A percentile compares a stretch with the other conserved stretches of the same genome.
Evolutionary conservation across 192 early-diverging fungal genomes (phyloP).

Genomic region (Backusella circina): DNA sequence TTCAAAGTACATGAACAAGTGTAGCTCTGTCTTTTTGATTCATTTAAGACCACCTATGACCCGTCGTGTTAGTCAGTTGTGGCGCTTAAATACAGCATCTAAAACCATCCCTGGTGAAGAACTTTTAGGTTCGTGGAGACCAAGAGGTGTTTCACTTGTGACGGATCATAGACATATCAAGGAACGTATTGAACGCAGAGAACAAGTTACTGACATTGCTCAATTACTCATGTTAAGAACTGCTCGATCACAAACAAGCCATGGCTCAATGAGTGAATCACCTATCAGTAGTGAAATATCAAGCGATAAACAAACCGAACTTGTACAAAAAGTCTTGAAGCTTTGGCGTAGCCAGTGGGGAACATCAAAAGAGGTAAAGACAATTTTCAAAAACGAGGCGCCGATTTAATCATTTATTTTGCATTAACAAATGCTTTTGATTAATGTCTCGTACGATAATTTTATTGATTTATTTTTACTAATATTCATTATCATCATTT

Average conservation of each 20-base stretch:
- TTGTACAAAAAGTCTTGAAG: neutral
- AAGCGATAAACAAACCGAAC: neutral
- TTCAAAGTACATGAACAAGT: constrained; percentile 37
- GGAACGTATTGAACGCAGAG: constrained; percentile 30
- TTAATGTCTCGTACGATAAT: neutral
- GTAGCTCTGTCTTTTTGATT: constrained; percentile 57
- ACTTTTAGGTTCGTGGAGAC: constrained; percentile 60
- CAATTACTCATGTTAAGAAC: constrained; percentile 37
- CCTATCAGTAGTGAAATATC: neutral
- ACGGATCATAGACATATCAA: constrained; percentile 46
- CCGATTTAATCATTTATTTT: neutral
- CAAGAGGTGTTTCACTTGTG: constrained; percentile 63
- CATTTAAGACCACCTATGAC: constrained; percentile 54
- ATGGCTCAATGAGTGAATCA: constrained; percentile 13
- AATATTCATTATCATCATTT: constrained; percentile 2
- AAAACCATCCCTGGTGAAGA: constrained; percentile 76
- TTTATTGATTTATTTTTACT: constrained; percentile 9
- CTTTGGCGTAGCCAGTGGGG: constrained; percentile 31
- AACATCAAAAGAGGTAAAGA: constrained; percentile 29
- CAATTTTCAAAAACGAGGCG: neutral
- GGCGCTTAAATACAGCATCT: constrained; percentile 62
- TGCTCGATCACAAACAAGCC: constrained; percentile 24
- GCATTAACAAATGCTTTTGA: constrained; percentile 3
- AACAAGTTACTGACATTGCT: constrained; percentile 37
- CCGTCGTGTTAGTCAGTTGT: constrained; percentile 54